phyloP scores from a whole-genome alignment of 805 yeast species.

The Nematodospora valgi region DNA sequence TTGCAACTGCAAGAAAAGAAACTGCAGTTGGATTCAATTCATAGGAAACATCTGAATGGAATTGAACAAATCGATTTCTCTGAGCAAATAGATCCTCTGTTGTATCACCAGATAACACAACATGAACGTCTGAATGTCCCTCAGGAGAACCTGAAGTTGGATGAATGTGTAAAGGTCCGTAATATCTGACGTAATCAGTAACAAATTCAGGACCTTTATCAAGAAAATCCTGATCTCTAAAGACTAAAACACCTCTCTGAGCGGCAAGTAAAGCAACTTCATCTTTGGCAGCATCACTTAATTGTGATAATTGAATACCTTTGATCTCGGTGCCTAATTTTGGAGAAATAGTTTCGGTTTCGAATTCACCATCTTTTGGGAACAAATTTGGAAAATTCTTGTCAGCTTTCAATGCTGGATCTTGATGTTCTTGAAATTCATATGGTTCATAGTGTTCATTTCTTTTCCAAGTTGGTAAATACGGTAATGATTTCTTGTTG shows the following conservation, averaged over 20 bases:
- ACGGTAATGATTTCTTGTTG: conserved; percentile 10
- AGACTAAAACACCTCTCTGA: conserved; percentile 63
- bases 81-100: conserved; percentile 12
- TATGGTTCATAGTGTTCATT: conserved; percentile 46
- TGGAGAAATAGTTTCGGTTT: conserved; percentile 51
- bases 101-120: conserved; percentile 21
- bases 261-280: conserved; percentile 68
- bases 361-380: conserved; percentile 24
- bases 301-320: conserved; percentile 55
- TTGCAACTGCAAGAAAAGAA: conserved; percentile 35
- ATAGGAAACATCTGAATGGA: conserved; percentile 38
- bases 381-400: conserved; percentile 49
- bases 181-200: conserved; percentile 31
- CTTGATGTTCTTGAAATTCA: conserved; percentile 51
- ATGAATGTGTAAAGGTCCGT: conserved; percentile 42
- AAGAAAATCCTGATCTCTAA: conserved; percentile 63
- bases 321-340: conserved; percentile 66
- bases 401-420: conserved; percentile 60
- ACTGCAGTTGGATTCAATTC: conserved; percentile 41
- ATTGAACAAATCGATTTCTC: conserved; percentile 26
- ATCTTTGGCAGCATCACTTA: conserved; percentile 53
- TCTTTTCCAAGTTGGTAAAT: conserved; percentile 31
- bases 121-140: conserved; percentile 26
- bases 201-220: conserved; percentile 29
- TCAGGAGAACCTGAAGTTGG: conserved; percentile 42